Base-by-base conservation (phyloP, 768 basidiomycete genomes). In the Russula sp. region DNA sequence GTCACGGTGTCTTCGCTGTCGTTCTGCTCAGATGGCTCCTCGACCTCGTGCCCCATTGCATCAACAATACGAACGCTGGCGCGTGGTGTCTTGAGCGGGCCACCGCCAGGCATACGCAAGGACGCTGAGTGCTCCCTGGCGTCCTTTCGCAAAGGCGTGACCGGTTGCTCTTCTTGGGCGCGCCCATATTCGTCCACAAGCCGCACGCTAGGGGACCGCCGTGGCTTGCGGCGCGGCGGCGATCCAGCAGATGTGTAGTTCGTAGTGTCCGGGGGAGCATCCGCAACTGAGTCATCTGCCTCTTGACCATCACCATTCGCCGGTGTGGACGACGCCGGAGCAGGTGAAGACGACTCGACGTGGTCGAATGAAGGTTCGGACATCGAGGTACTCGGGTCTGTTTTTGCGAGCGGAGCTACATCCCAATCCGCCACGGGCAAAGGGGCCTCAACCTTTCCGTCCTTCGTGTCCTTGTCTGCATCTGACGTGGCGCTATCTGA, bases 171-270 rank as follows among this genome's bases (percentile, higher is more conserved):
- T 16, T 51, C 56, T 46, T 53, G 47, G n/a, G 45, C 48, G 35
- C 52, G 60, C 48, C 88, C 88, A 69, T 81, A 90, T 8, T 84
- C 86, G 72, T 91, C 88, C 32, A 90, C 74, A n/a, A 90, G 68
- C 29, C 86, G 81, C 39, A 90, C 77, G 52, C 76, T 76, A 7
- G 81, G 78, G 0, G 79, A 76, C 69, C 78, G 82, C 22, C 79
- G 77, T 47, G 75, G 73, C 45, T 74, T 75, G 36, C 72, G 75
- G 36, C 70, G 65, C 41, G 57, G 22, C 16, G 70, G 68, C n/a
- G 68, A 74, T 13, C 29, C 49, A 29, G 43, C 20, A 2, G 56
- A 25, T 2, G 61, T 39, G 45, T 46, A 43, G 68, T 62, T 11
- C 50, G 58, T 1, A 72, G 73, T n/a, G 66, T 70, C 54, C 35